Conservation (phyloP, 768 basidiomycete genomes). For the Suillus tomentosus region DNA sequence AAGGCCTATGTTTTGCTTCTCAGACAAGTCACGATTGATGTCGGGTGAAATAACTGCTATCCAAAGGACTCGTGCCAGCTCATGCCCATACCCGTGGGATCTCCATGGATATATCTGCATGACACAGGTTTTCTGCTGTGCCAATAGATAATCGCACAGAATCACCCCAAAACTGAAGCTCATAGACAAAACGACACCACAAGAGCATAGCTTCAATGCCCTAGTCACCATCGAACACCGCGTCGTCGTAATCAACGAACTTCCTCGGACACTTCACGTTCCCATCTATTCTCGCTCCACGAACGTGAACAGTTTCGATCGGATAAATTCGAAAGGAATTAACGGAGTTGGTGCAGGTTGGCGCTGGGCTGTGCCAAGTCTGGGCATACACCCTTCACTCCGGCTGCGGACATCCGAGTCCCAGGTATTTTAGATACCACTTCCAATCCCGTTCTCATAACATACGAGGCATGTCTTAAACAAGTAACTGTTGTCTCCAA, state of each 20-base stretch:
- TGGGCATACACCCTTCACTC: constrained; percentile 6
- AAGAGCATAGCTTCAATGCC: constrained; percentile 2
- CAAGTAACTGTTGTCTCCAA: constrained; percentile 11
- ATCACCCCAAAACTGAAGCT: background rate
- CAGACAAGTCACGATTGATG: constrained; percentile 7
- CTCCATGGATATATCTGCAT: constrained; percentile 4
- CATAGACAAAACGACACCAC: background rate
- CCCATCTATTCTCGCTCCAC: constrained; percentile 3
- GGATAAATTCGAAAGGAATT: constrained; percentile 4
- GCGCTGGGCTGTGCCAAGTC: constrained; percentile 5
- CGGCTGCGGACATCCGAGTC: constrained; percentile 8
- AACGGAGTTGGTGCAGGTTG: constrained; percentile 5
- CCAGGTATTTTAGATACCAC: background rate
- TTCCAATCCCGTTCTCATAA: constrained; percentile 7
- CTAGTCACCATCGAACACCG: constrained; percentile 1
- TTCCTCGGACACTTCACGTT: constrained; percentile 7
- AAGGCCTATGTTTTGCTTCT: constrained; percentile 1
- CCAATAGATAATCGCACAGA: background rate
- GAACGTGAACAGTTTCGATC: constrained; percentile 1
- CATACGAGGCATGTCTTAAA: constrained; percentile 8
- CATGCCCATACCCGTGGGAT: constrained; percentile 8
- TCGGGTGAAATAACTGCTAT: constrained; percentile 2
- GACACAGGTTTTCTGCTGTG: background rate
- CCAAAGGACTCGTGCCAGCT: constrained; percentile 5
- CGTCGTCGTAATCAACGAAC: constrained; percentile 2